Conservation (phyloP, 306 rosid genomes). For the peach (Prunus persica) region Prunus_persica_NCBIv2 NC_034012.1:7862001-7862500, state of each 20-base stretch:
- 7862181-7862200: slow-evolving; percentile 46
- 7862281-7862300: slow-evolving; percentile 53
- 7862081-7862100: slow-evolving; percentile 61
- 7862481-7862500: background rate
- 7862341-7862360: slow-evolving; percentile 64
- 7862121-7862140: slow-evolving; percentile 66
- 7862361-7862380: slow-evolving; percentile 63
- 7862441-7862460: background rate
- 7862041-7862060: slow-evolving; percentile 54
- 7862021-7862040: slow-evolving; percentile 62
- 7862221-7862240: slow-evolving; percentile 60
- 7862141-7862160: slow-evolving; percentile 53
- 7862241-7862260: slow-evolving; percentile 67
- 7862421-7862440: slow-evolving; percentile 59
- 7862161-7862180: slow-evolving; percentile 58
- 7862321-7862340: slow-evolving; percentile 77
- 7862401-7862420: slow-evolving; percentile 60
- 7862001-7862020: slow-evolving; percentile 45
- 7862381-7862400: slow-evolving; percentile 76
- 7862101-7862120: slow-evolving; percentile 61
- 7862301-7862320: slow-evolving; percentile 63
- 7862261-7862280: slow-evolving; percentile 83
- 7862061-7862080: slow-evolving; percentile 71
- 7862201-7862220: slow-evolving; percentile 55
- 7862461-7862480: background rate